Evolutionary conservation across 192 early-diverging fungal species (phyloP), one percentile per base, ranked within the genome.

Genomic region (Dissophora ornata): DNA sequence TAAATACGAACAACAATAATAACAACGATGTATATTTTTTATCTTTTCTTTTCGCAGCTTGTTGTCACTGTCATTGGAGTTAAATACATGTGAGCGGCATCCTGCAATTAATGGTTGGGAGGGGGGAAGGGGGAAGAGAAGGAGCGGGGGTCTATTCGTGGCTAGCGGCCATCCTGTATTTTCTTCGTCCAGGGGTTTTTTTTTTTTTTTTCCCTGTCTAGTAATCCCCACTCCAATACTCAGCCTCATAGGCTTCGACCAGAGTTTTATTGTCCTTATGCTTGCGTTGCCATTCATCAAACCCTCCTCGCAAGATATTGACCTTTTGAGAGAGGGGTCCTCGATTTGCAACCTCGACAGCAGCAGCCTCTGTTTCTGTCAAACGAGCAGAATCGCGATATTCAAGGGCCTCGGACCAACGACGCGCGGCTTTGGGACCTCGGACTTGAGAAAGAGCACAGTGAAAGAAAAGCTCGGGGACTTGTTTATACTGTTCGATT

Each of bases 381-480:
- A 58, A 36, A n/a, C 5, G 66, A 33, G 19, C 30, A 0, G 30
- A 22, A 15, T 57, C 68, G 12, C 60, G 45, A 0, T 46, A 63
- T 11, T 67, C 28, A 30, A 85, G 57, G 4, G 82, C 69, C 29
- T 90, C 87, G 0, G 54, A 71, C 75, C 90, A 93, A 15, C 87
- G 85, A 19, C 82, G 71, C 3, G 93, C 93, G 16, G 85, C 85
- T 61, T 90, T 92, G 60, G 92, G 92, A 4, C 92, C 93, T 47
- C 93, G 85, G 5, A 89, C 86, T 82, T 96, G 95, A 19, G 93
- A 96, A 21, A 95, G 69, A 2, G 93, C 90, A 62, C 96, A 97
- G 68, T 96, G 95, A 61, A 97, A 96, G 62, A 92, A 82, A 4
- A 97, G 63, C 24, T 80, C 57, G 1, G 92, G 92, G 6, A 93